phyloP scores from a whole-genome alignment of 441 rosid genomes.

The Adansonia rubrostipa region DNA sequence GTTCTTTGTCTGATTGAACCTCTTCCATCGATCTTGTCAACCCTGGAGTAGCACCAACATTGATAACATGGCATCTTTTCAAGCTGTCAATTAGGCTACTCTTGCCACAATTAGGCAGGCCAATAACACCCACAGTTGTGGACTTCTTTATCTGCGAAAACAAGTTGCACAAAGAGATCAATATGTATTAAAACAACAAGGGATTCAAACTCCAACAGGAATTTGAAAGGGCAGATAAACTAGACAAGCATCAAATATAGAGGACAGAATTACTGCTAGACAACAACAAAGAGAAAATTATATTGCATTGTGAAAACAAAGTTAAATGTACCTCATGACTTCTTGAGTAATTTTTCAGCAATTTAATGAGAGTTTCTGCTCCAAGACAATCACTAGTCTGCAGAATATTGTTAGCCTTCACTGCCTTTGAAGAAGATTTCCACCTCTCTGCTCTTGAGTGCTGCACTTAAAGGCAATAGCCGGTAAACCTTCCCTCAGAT shows the following conservation, averaged over 20 bases:
- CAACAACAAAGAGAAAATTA: constrained; percentile 17
- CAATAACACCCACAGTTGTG: constrained; percentile 87
- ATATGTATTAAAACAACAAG: not conserved
- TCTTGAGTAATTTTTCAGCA: constrained; percentile 91
- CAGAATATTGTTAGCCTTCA: constrained; percentile 66
- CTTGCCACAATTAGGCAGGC: constrained; percentile 96
- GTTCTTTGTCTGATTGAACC: constrained; percentile 87
- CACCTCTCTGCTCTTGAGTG: constrained; percentile 93
- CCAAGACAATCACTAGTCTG: constrained; percentile 99
- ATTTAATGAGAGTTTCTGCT: constrained; percentile 87
- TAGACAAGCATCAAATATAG: not conserved
- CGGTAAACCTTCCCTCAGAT: constrained; percentile 89
- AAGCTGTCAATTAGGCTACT: constrained; percentile 97
- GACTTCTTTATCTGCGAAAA: constrained; percentile 83
- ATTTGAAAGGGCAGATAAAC: not conserved
- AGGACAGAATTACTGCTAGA: not conserved
- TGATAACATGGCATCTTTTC: constrained; percentile 88
- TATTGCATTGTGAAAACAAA: not conserved
- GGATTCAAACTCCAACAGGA: not conserved
- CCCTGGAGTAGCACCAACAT: constrained; percentile 97
- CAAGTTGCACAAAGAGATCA: constrained; percentile 16
- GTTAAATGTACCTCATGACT: constrained; percentile 71
- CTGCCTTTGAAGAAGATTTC: constrained; percentile 74
- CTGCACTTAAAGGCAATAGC: constrained; percentile 96
- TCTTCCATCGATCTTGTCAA: constrained; percentile 93